phyloP scores from a whole-genome alignment of 345 rosid species.

The Eucalyptus shirleyi region DNA sequence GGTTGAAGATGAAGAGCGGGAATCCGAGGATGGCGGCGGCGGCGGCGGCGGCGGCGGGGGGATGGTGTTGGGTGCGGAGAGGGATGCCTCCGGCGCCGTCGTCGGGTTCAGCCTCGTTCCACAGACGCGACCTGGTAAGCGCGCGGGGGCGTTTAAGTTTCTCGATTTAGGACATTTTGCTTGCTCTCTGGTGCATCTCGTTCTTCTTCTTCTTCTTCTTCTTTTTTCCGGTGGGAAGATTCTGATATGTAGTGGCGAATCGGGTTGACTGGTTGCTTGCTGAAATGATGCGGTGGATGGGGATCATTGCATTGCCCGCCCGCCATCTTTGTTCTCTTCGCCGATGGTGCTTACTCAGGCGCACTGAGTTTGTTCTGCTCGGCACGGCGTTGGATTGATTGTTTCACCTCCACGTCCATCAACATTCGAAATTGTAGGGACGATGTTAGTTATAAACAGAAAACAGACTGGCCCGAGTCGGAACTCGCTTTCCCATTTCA shows the following conservation, averaged over 20 bases:
- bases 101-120: conserved; percentile 54
- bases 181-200: neutral
- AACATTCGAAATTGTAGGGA: neutral
- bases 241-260: neutral
- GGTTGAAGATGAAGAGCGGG: conserved; percentile 4
- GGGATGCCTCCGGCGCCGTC: conserved; percentile 51
- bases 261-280: neutral
- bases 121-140: conserved; percentile 19
- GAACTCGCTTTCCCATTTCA: neutral
- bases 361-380: neutral
- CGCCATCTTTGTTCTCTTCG: neutral
- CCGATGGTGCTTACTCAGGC: neutral
- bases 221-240: neutral
- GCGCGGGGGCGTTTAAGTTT: neutral
- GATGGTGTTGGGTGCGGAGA: conserved; percentile 30
- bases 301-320: neutral
- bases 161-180: neutral
- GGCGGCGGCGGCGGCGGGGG: neutral
- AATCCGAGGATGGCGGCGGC: neutral
- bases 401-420: neutral
- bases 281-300: neutral
- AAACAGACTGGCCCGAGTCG: neutral
- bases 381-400: neutral
- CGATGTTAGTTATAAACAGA: neutral
- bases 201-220: neutral